These are phyloP conservation scores for Plasmopara viticola DNA, from an alignment of 352 stramenopile species.

Conservation along the genomic window DNA sequence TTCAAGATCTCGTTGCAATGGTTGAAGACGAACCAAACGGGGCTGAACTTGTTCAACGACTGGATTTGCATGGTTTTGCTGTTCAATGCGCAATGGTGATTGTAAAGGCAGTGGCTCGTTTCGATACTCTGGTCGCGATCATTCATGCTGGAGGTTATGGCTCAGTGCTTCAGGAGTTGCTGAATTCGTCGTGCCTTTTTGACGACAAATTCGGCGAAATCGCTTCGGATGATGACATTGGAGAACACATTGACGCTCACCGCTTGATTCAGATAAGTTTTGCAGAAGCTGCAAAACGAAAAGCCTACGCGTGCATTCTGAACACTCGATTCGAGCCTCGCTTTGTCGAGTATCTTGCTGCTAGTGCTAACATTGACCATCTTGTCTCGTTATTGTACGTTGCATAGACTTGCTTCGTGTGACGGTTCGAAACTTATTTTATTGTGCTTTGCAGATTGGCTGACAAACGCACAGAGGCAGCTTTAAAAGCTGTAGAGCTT, in stretches of 20 bases:
- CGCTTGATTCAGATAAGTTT: slow-evolving; percentile 38
- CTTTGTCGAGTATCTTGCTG: slow-evolving; percentile 47
- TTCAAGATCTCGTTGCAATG: slow-evolving; percentile 33
- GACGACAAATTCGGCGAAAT: slow-evolving; percentile 11
- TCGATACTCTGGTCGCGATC: slow-evolving; percentile 35
- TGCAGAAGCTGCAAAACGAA: slow-evolving; percentile 25
- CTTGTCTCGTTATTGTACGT: slow-evolving; percentile 28
- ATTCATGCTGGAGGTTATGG: slow-evolving; percentile 40
- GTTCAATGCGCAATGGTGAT: slow-evolving; percentile 46
- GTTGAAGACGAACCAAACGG: slow-evolving; percentile 12
- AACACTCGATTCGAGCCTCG: slow-evolving; percentile 33
- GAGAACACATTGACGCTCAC: slow-evolving; percentile 28
- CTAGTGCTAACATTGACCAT: slow-evolving; percentile 28
- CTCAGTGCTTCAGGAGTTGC: slow-evolving; percentile 34
- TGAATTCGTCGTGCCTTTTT: slow-evolving; percentile 29
- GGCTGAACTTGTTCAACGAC: slow-evolving; percentile 4
- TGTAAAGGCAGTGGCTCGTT: slow-evolving; percentile 27
- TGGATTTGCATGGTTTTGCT: slow-evolving; percentile 39
- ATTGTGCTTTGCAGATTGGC: slow-evolving; percentile 21
- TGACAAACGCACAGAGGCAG: slow-evolving; percentile 33
- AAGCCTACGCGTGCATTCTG: slow-evolving; percentile 22
- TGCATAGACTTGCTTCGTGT: neutral
- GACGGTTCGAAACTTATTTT: neutral
- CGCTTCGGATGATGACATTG: slow-evolving; percentile 5
- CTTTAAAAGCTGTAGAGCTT: slow-evolving; percentile 30